Conservation (phyloP, 1,284 basidiomycete genomes). For the Cryptococcus hybrid region DNA sequence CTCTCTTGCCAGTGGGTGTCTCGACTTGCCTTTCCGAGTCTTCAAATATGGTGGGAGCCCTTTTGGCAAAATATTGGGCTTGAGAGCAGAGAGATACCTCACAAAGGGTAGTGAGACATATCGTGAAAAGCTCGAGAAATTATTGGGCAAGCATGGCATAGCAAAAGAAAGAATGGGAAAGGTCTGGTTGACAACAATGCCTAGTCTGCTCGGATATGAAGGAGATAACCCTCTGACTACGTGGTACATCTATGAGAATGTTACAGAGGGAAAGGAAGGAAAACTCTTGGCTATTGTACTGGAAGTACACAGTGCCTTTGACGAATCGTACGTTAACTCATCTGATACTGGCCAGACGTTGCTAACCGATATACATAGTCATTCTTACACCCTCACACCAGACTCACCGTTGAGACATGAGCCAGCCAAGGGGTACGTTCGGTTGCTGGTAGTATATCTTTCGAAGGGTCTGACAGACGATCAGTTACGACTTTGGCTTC, state of each 20-base stretch:
- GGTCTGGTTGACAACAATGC: slow-evolving; percentile 74
- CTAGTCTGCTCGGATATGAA: slow-evolving; percentile 64
- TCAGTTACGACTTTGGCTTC: slow-evolving; percentile 64
- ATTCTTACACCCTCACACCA: slow-evolving; percentile 22
- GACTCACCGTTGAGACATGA: slow-evolving; percentile 10
- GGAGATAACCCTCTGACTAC: slow-evolving; percentile 74
- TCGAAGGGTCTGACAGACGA: too few species aligned
- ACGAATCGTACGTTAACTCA: slow-evolving; percentile 61
- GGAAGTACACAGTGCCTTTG: slow-evolving; percentile 78
- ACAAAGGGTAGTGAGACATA: slow-evolving; percentile 43
- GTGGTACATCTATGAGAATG: slow-evolving; percentile 62
- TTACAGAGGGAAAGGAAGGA: slow-evolving; percentile 2
- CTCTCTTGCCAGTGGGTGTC: slow-evolving; percentile 55
- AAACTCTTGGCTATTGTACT: slow-evolving; percentile 58
- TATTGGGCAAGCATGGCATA: slow-evolving; percentile 18
- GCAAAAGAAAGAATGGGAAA: slow-evolving; percentile 48
- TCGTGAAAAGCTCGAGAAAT: slow-evolving; percentile 16
- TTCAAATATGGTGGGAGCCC: slow-evolving; percentile 26
- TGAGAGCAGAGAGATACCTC: slow-evolving; percentile 58
- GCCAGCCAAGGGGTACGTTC: slow-evolving; percentile 15
- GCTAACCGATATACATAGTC: slow-evolving; percentile 11
- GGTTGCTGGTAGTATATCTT: not conserved
- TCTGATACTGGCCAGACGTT: not conserved
- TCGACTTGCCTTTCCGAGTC: slow-evolving; percentile 53
- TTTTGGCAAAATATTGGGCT: slow-evolving; percentile 50